Base-by-base conservation (phyloP, 1,139 yeast species). In the Yamadazyma triangularis region DNA sequence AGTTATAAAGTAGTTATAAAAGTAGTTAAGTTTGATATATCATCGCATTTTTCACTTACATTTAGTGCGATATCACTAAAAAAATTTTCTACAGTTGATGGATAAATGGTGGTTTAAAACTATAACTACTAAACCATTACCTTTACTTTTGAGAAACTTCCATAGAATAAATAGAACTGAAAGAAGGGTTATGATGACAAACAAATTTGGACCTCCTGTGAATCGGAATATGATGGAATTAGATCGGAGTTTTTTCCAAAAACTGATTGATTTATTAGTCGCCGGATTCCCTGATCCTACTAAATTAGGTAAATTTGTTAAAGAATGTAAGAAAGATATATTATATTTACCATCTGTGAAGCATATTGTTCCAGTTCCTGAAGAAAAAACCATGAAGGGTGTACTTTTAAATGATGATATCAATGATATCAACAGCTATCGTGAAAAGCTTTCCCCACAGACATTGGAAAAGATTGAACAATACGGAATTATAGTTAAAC, bases 281-380 rank as follows among this genome's bases (percentile, higher is more conserved):
- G 87, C 89, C 1, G 58, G 67, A 31, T 77, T 89, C 47, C 77
- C 80, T 2, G 78, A 87, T 35, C 87, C 93, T 0, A 68, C 72
- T 30, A 57, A 61, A 37, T 62, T 82, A 15, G 80, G 84, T 8
- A 50, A 50, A 5, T 77, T 77, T 50, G 73, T 74, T 14, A 77
- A 76, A 42, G 44, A 55, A 6, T 71, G 75, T 48, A 69, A 72
- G 36, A 50, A 58, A 7, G 85, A 81, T 45, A 64, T 84, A 13
- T 55, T 87, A 15, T 70, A 73, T 42, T 52, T 81, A 14, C 86
- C 85, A 8, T 70, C 81, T 4, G 59, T 83, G 12, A 77, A 84
- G 24, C 83, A 81, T 41, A 77, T 86, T 8, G 76, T 82, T 3
- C 65, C 68, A 24, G 52, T 77, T 23, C 4, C 19, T 10, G 20